phyloP scores from a whole-genome alignment of 768 basidiomycete genomes.

The Hericium coralloides region DNA sequence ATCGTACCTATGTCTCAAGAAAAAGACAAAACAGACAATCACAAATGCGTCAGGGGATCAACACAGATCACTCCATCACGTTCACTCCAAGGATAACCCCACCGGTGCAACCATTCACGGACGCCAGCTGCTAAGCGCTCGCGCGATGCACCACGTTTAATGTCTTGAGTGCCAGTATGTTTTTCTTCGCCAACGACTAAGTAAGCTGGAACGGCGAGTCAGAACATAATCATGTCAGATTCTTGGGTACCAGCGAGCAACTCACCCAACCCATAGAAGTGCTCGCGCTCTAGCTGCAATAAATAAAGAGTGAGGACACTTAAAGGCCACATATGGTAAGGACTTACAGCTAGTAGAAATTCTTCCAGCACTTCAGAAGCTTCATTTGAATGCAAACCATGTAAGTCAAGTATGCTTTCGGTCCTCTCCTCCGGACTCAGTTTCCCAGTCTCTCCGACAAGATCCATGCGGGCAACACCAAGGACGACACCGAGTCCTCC shows the following conservation, averaged over 20 bases:
- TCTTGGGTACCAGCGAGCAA: slow-evolving; percentile 3
- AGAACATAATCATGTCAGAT: neutral
- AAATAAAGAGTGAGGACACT: neutral
- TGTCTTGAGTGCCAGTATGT: slow-evolving; percentile 88
- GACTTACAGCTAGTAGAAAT: slow-evolving; percentile 77
- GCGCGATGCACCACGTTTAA: slow-evolving; percentile 71
- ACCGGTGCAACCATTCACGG: slow-evolving; percentile 85
- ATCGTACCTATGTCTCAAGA: too few relatives aligned
- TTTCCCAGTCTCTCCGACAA: slow-evolving; percentile 41
- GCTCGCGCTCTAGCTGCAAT: slow-evolving; percentile 72
- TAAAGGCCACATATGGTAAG: neutral
- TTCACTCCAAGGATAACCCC: slow-evolving; percentile 96
- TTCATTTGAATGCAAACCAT: slow-evolving; percentile 90
- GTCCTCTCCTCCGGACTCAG: slow-evolving; percentile 80
- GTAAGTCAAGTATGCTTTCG: slow-evolving; percentile 81
- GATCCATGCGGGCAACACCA: slow-evolving; percentile 65
- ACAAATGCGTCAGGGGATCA: slow-evolving; percentile 70
- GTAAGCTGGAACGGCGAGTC: slow-evolving; percentile 45
- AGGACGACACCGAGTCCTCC: slow-evolving; percentile 79
- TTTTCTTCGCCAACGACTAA: slow-evolving; percentile 93
- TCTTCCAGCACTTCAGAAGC: slow-evolving; percentile 86
- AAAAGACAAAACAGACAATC: neutral
- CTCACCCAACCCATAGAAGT: slow-evolving; percentile 79
- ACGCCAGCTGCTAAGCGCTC: slow-evolving; percentile 79
- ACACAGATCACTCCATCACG: slow-evolving; percentile 85